Conservation (phyloP, 768 basidiomycete genomes). For the Leccinellum rugosiceps region DNA sequence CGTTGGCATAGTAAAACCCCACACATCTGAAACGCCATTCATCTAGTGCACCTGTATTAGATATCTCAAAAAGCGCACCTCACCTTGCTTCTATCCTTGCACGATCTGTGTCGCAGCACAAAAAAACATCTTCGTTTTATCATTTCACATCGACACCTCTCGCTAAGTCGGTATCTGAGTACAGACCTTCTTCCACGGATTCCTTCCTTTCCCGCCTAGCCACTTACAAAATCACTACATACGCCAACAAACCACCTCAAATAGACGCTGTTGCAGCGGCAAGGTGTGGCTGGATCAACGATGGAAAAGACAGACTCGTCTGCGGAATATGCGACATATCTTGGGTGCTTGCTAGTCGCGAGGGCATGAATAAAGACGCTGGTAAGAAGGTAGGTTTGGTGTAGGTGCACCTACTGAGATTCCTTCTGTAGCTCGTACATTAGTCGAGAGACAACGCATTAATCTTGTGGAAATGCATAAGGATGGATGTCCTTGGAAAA, state of each 20-base stretch:
- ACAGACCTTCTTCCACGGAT: slow-evolving; percentile 72
- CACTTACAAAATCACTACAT: slow-evolving; percentile 78
- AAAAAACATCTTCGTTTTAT: slow-evolving; percentile 50
- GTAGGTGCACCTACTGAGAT: slow-evolving; percentile 12
- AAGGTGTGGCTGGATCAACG: slow-evolving; percentile 81
- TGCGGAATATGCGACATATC: slow-evolving; percentile 70
- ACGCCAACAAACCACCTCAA: slow-evolving; percentile 68
- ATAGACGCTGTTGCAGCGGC: slow-evolving; percentile 80
- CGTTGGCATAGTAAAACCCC: not conserved
- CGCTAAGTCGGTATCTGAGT: slow-evolving; percentile 47
- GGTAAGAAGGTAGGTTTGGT: slow-evolving; percentile 51
- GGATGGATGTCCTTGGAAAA: slow-evolving; percentile 81
- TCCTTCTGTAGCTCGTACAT: slow-evolving; percentile 49
- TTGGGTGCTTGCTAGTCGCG: slow-evolving; percentile 69
- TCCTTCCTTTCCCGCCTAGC: slow-evolving; percentile 72
- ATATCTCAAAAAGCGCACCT: slow-evolving; percentile 57
- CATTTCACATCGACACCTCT: slow-evolving; percentile 28
- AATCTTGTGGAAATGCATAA: slow-evolving; percentile 73
- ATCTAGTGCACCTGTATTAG: slow-evolving; percentile 11
- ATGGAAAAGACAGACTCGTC: slow-evolving; percentile 74
- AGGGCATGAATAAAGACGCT: slow-evolving; percentile 73
- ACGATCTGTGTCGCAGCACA: slow-evolving; percentile 54
- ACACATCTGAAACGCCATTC: slow-evolving; percentile 1
- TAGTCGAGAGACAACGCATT: slow-evolving; percentile 70
- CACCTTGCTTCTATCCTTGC: slow-evolving; percentile 68